phyloP scores from a whole-genome alignment of 2,329 filamentous ascomycete species.

The Biscogniauxia mediterranea region DNA sequence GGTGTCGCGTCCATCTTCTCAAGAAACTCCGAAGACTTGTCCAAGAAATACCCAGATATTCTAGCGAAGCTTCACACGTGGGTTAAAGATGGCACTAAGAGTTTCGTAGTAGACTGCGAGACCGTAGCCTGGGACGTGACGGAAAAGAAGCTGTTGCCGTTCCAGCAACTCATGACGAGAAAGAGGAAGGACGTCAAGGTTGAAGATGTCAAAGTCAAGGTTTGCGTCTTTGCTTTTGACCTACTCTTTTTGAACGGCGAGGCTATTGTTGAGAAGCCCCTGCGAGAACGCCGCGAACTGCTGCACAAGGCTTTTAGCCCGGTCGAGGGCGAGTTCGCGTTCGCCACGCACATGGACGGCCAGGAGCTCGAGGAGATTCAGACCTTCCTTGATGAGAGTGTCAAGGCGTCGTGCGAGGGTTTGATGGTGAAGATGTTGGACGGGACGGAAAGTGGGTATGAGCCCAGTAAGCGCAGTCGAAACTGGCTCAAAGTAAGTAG shows the following conservation, averaged over 20 bases:
- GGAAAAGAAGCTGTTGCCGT: conserved; percentile 93
- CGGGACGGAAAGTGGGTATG: conserved; percentile 87
- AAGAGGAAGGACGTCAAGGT: conserved; percentile 97
- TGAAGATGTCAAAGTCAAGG: conserved; percentile 93
- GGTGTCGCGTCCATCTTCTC: conserved; percentile 95
- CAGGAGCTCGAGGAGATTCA: conserved; percentile 94
- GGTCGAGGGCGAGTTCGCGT: conserved; percentile 85
- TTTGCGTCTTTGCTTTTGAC: conserved; percentile 96
- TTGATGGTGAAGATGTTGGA: conserved; percentile 99
- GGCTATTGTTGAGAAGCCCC: conserved; percentile 79
- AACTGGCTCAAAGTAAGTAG: conserved; percentile 89
- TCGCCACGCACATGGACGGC: conserved; percentile 83
- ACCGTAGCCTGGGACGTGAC: conserved; percentile 94
- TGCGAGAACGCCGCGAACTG: conserved; percentile 78
- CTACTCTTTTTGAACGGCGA: conserved; percentile 90
- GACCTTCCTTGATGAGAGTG: conserved; percentile 84
- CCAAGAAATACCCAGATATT: conserved; percentile 97
- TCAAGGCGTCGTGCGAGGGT: conserved; percentile 94
- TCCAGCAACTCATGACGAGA: conserved; percentile 96
- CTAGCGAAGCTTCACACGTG: conserved; percentile 82
- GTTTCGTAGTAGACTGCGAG: conserved; percentile 98
- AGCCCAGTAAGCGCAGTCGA: conserved; percentile 91
- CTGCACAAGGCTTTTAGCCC: conserved; percentile 71
- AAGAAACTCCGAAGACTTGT: conserved; percentile 93
- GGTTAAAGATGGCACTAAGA: conserved; percentile 87